Evolutionary conservation across 2,329 filamentous ascomycete species (phyloP).

Genomic region (Phaeophleospora eucalypticola): DNA sequence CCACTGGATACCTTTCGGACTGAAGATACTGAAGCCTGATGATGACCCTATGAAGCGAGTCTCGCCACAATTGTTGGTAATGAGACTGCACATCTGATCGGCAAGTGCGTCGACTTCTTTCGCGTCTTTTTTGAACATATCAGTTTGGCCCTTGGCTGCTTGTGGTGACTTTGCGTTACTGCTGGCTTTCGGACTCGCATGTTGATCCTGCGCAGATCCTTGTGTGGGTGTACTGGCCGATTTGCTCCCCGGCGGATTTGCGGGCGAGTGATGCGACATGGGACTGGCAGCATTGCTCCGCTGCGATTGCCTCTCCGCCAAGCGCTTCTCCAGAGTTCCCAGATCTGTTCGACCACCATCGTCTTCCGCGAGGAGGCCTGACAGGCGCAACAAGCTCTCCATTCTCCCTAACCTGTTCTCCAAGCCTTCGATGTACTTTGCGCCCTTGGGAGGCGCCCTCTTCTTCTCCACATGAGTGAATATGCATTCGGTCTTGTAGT

Average conservation of each 20-base stretch:
- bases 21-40: constrained; percentile 98
- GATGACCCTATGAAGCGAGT: constrained; percentile 96
- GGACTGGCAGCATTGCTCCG: constrained; percentile 34
- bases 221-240: constrained; percentile 12
- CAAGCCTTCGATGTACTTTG: constrained; percentile 95
- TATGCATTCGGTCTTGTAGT: constrained; percentile 96
- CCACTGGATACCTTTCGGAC: constrained; percentile 96
- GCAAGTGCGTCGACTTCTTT: constrained; percentile 81
- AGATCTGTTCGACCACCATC: constrained; percentile 83
- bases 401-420: constrained; percentile 94
- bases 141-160: constrained; percentile 3
- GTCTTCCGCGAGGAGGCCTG: constrained; percentile 79
- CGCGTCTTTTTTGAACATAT: constrained; percentile 23
- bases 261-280: constrained; percentile 22
- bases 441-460: constrained; percentile 91
- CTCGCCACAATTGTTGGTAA: constrained; percentile 91
- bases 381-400: constrained; percentile 84
- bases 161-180: constrained; percentile 10
- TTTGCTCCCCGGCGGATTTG: constrained; percentile 10
- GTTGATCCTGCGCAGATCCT: constrained; percentile 6
- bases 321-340: constrained; percentile 76
- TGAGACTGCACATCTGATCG: constrained; percentile 98
- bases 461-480: constrained; percentile 99
- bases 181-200: constrained; percentile 7
- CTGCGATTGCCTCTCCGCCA: constrained; percentile 47